These are phyloP conservation scores for Darksidea phi DNA, from an alignment of 495 filamentous ascomycete genomes.

Conservation along the genomic window DNA sequence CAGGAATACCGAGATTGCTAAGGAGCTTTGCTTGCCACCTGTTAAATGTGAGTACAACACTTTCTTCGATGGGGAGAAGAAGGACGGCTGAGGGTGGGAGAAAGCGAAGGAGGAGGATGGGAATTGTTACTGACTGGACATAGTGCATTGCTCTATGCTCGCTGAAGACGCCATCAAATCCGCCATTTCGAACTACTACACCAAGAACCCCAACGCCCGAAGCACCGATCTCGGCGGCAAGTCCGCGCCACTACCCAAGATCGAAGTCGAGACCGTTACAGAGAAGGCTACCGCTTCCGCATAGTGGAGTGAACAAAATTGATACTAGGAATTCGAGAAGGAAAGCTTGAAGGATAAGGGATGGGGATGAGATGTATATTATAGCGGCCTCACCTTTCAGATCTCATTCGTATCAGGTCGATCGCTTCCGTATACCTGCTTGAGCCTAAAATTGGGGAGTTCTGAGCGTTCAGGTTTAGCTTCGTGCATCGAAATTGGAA, in stretches of 20 bases:
- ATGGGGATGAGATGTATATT: background rate
- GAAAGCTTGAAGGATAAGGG: background rate
- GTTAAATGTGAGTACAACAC: conserved; percentile 72
- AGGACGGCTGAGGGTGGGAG: background rate
- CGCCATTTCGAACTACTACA: conserved; percentile 97
- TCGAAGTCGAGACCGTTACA: conserved; percentile 46
- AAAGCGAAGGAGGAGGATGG: background rate
- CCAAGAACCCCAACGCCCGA: conserved; percentile 80
- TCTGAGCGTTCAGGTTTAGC: background rate
- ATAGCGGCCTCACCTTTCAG: background rate
- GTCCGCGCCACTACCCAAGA: conserved; percentile 51
- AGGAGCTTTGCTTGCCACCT: conserved; percentile 90
- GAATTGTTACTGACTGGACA: conserved; percentile 9
- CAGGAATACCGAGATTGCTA: conserved; percentile 94
- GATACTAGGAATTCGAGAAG: conserved; percentile 13
- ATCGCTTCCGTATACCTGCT: background rate
- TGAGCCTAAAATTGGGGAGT: background rate
- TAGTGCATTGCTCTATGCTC: conserved; percentile 98
- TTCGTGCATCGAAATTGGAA: background rate
- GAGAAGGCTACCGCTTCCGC: conserved; percentile 18
- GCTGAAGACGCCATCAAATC: conserved; percentile 99
- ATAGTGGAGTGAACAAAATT: conserved; percentile 20
- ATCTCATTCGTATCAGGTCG: background rate
- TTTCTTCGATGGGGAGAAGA: background rate
- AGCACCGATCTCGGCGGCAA: conserved; percentile 74